These are phyloP conservation scores for Pythium dissimile DNA, from an alignment of 352 stramenopile species.

Conservation along the genomic window DNA sequence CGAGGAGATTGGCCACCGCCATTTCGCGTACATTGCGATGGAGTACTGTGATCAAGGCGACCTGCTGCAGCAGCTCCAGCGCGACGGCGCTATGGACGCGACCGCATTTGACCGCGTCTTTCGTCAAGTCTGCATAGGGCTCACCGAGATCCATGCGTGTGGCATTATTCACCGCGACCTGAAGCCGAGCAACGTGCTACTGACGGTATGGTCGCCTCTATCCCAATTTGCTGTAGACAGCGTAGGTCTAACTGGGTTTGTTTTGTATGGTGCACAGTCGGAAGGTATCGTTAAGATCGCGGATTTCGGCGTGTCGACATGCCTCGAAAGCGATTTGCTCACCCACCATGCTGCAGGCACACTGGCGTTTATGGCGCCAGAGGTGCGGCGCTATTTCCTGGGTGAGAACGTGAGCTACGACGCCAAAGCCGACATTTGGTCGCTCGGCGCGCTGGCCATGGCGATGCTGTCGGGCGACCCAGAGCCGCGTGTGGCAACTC, in stretches of 20 bases:
- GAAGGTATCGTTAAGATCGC: conserved; percentile 71
- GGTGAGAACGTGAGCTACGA: conserved; percentile 71
- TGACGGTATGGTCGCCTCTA: conserved; percentile 38
- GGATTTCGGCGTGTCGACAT: conserved; percentile 82
- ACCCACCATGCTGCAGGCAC: conserved; percentile 75
- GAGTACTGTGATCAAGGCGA: conserved; percentile 73
- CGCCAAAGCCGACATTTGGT: conserved; percentile 71
- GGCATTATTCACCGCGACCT: conserved; percentile 76
- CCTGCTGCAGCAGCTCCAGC: conserved; percentile 34
- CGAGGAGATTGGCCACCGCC: conserved; percentile 68
- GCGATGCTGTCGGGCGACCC: conserved; percentile 64
- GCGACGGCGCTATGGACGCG: conserved; percentile 37
- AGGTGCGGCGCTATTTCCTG: conserved; percentile 72
- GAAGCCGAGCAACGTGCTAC: conserved; percentile 73
- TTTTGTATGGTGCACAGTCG: conserved; percentile 28
- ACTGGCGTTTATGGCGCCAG: conserved; percentile 77
- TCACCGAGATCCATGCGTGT: conserved; percentile 59
- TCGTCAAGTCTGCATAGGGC: conserved; percentile 60
- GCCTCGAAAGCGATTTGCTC: conserved; percentile 63
- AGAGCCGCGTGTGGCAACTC: conserved; percentile 64
- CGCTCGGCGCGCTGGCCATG: conserved; percentile 65
- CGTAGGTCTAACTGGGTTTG: background rate
- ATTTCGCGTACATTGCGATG: conserved; percentile 84
- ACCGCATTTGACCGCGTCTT: conserved; percentile 57
- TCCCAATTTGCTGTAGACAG: background rate